A percentile compares a stretch with the other conserved stretches of the same genome.
Conservation (phyloP, 306 rosid species). For the Cucumis cinereus region DNA sequence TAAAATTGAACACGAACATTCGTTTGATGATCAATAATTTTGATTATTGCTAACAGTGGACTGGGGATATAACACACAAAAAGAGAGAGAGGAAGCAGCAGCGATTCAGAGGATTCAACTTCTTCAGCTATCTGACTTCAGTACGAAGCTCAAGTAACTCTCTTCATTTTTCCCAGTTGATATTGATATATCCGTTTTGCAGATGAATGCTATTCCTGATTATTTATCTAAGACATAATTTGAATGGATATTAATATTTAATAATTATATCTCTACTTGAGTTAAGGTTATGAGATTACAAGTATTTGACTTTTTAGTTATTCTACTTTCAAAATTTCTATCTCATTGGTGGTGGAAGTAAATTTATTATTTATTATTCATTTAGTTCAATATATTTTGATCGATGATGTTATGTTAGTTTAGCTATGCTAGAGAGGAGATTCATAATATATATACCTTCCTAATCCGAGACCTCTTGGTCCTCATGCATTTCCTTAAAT, state of each 20-base stretch:
- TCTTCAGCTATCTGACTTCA: constrained; percentile 13
- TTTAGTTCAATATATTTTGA: no score
- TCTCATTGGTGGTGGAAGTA: no score
- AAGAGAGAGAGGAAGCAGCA: constrained; percentile 79
- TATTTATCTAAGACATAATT: not conserved
- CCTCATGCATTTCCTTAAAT: no score
- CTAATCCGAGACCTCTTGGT: no score
- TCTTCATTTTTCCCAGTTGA: not conserved
- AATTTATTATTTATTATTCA: no score
- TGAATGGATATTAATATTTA: not conserved
- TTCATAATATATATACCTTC: no score
- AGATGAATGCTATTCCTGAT: not conserved
- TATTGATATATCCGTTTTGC: not conserved
- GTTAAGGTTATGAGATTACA: not conserved
- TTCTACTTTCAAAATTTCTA: no score
- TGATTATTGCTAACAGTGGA: constrained; percentile 28
- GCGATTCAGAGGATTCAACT: constrained; percentile 47
- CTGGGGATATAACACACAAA: constrained; percentile 83
- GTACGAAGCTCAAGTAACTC: not conserved
- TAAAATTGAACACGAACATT: not conserved
- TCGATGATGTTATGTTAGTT: no score
- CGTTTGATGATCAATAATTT: not conserved
- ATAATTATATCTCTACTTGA: not conserved
- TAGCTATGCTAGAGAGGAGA: no score
- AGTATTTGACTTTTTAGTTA: not conserved